phyloP scores from a whole-genome alignment of 1,139 yeast species.

The Blastobotrys illinoisensis region DNA sequence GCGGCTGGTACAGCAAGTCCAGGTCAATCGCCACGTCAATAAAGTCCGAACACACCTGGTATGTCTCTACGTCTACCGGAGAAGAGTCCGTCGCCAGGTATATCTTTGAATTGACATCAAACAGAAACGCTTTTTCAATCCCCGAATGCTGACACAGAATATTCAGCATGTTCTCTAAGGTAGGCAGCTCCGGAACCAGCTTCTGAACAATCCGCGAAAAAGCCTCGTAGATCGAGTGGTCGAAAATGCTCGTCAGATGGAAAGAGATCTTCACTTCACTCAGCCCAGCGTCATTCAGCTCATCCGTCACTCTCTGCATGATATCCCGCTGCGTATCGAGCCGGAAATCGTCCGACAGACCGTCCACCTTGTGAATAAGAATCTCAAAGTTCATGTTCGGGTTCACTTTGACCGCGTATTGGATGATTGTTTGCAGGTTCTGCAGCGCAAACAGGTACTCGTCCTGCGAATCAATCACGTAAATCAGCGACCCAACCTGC shows the following conservation, averaged over 20 bases:
- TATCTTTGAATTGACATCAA: constrained; percentile 89
- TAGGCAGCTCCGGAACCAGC: constrained; percentile 81
- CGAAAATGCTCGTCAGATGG: constrained; percentile 88
- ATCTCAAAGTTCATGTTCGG: constrained; percentile 88
- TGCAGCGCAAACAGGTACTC: constrained; percentile 90
- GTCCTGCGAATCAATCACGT: constrained; percentile 87
- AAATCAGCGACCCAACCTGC: constrained; percentile 87
- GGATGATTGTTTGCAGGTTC: constrained; percentile 81
- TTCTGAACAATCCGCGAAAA: constrained; percentile 90
- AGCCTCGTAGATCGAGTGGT: constrained; percentile 93
- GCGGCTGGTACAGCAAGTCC: constrained; percentile 39
- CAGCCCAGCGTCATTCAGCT: constrained; percentile 77
- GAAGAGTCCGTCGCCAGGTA: constrained; percentile 95
- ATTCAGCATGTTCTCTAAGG: constrained; percentile 83
- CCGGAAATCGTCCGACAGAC: constrained; percentile 87
- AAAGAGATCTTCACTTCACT: constrained; percentile 90
- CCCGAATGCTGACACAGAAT: constrained; percentile 83
- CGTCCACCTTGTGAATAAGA: constrained; percentile 91
- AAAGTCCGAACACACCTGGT: constrained; percentile 95
- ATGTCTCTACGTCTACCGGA: constrained; percentile 91
- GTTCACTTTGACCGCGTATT: constrained; percentile 79
- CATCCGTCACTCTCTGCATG: constrained; percentile 94
- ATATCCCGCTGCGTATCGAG: constrained; percentile 94
- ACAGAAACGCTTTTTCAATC: constrained; percentile 86
- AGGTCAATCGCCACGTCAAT: constrained; percentile 90